phyloP scores from a whole-genome alignment of 2,329 filamentous ascomycete species.

The Fusarium sp. region DNA sequence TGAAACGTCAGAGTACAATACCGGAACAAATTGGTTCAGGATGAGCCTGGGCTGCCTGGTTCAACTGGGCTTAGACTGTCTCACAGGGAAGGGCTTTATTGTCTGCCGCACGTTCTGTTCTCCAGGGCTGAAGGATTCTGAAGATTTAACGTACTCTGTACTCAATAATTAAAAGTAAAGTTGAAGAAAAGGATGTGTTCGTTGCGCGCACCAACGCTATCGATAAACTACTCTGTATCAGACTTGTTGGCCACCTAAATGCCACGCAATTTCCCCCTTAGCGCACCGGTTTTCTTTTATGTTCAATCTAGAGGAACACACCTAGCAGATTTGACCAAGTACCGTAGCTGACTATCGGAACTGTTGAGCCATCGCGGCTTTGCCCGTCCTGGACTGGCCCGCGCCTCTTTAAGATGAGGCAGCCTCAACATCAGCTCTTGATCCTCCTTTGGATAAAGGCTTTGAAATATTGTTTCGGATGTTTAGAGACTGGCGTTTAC shows the following conservation, averaged over 20 bases:
- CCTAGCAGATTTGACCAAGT: conserved; percentile 10
- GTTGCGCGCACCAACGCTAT: conserved; percentile 10
- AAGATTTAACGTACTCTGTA: neutral
- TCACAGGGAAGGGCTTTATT: conserved; percentile 8
- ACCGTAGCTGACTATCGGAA: conserved; percentile 22
- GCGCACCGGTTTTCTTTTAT: conserved; percentile 17
- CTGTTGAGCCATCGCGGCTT: conserved; percentile 29
- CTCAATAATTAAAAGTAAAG: neutral
- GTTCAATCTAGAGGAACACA: conserved; percentile 1
- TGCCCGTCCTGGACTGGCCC: conserved; percentile 31
- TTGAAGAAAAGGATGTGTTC: neutral
- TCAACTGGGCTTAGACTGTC: conserved; percentile 21
- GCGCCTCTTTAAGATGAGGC: conserved; percentile 28
- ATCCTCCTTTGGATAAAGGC: conserved; percentile 12
- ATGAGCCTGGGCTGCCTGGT: conserved; percentile 23
- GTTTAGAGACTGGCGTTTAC: conserved; percentile 14
- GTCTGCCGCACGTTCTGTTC: conserved; percentile 19
- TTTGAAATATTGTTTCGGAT: conserved; percentile 33
- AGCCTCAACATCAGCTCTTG: conserved; percentile 26
- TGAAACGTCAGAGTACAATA: conserved; percentile 35
- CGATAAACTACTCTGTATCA: neutral
- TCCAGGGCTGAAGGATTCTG: conserved; percentile 20
- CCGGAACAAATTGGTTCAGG: conserved; percentile 22
- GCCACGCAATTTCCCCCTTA: conserved; percentile 40
- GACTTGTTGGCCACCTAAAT: conserved; percentile 16